phyloP scores from a whole-genome alignment of 2,329 filamentous ascomycete species.

The Macrophomina pseudophaseolina region DNA sequence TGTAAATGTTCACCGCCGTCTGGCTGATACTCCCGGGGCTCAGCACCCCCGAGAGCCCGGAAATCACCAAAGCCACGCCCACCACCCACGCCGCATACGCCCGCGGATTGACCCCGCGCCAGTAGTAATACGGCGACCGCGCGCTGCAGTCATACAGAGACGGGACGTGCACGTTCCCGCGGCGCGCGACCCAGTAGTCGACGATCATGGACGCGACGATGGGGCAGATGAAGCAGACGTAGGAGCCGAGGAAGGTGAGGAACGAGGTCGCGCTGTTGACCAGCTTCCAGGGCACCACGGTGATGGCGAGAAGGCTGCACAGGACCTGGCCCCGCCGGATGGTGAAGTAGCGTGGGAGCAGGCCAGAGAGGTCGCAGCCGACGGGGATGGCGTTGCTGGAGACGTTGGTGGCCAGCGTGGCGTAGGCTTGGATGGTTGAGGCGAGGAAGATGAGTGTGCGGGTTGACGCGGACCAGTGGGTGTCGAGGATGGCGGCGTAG shows the following conservation, averaged over 20 bases:
- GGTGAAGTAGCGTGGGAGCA: conserved; percentile 32
- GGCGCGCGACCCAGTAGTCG: conserved; percentile 42
- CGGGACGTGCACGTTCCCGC: conserved; percentile 27
- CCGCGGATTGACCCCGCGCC: neutral
- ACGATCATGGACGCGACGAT: conserved; percentile 42
- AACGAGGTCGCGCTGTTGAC: conserved; percentile 41
- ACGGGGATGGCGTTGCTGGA: conserved; percentile 34
- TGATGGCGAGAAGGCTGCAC: conserved; percentile 32
- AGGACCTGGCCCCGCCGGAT: conserved; percentile 32
- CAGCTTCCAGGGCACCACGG: conserved; percentile 35
- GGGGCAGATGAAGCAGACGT: conserved; percentile 45
- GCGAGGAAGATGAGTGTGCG: conserved; percentile 45
- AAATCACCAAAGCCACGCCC: conserved; percentile 32
- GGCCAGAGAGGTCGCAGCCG: conserved; percentile 36
- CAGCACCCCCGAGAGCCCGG: conserved; percentile 31
- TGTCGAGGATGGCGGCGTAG: conserved; percentile 41
- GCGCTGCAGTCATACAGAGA: conserved; percentile 25
- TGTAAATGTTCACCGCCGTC: conserved; percentile 28
- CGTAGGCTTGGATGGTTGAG: conserved; percentile 37
- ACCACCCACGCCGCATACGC: conserved; percentile 21
- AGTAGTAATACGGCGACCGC: conserved; percentile 21
- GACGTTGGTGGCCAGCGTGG: conserved; percentile 45
- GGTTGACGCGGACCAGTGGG: conserved; percentile 40
- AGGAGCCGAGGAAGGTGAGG: conserved; percentile 45
- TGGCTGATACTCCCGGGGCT: conserved; percentile 27